These are phyloP conservation scores for Leccinum pseudoinsigne DNA, from an alignment of 1,284 basidiomycete genomes.

Conservation along the genomic window DNA sequence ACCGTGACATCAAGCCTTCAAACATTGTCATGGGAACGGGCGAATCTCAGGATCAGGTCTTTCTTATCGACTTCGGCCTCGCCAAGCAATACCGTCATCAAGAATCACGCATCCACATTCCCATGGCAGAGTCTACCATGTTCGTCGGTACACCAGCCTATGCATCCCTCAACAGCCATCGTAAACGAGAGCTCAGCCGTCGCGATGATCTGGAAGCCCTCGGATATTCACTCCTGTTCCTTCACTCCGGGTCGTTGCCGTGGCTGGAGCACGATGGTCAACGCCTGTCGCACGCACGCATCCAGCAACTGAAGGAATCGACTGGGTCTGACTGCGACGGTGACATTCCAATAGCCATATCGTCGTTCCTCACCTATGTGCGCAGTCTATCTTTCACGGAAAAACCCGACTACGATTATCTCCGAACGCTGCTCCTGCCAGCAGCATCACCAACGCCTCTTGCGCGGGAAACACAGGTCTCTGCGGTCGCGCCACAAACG, in stretches of 20 bases:
- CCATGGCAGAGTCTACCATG: neutral
- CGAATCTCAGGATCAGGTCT: neutral
- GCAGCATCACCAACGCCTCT: too few relatives aligned
- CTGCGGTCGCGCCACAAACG: too few relatives aligned
- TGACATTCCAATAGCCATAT: too few relatives aligned
- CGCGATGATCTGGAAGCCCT: neutral
- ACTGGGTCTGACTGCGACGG: too few relatives aligned
- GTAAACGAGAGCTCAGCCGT: neutral
- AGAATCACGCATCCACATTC: neutral
- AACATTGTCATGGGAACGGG: neutral
- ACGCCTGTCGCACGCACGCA: neutral
- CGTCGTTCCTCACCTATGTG: too few relatives aligned
- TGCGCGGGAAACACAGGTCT: too few relatives aligned
- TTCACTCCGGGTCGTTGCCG: neutral
- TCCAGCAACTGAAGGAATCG: too few relatives aligned
- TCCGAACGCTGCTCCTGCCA: too few relatives aligned
- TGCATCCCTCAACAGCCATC: neutral
- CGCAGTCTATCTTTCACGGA: too few relatives aligned
- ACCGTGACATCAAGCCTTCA: slow-evolving; percentile 89
- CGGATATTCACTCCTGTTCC: neutral
- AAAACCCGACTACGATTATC: too few relatives aligned
- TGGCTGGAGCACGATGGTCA: neutral
- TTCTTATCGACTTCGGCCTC: neutral
- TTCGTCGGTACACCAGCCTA: neutral
- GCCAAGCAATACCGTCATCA: neutral